These are phyloP conservation scores for Fusarium aywerte DNA, from an alignment of 2,329 filamentous ascomycete genomes.

Conservation along the genomic window DNA sequence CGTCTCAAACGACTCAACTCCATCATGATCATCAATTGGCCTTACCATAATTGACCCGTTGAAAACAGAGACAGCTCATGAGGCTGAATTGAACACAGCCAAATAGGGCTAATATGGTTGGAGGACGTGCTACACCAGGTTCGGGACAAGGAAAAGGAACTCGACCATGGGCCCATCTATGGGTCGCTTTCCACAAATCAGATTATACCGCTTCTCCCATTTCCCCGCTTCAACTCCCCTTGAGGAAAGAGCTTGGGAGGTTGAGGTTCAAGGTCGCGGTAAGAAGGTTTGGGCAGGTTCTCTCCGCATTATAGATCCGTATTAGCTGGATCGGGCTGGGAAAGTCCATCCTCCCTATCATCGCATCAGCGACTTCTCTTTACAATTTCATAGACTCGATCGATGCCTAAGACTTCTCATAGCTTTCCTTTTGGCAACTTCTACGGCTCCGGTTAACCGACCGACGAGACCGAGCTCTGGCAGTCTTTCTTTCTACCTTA, in stretches of 20 bases:
- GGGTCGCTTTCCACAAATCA: constrained; percentile 29
- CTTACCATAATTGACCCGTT: neutral
- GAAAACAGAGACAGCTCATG: constrained; percentile 19
- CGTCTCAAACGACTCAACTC: neutral
- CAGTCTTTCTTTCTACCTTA: constrained; percentile 5
- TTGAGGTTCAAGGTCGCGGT: neutral
- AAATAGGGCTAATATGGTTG: constrained; percentile 10
- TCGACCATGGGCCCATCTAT: constrained; percentile 12
- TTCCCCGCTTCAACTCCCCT: constrained; percentile 31
- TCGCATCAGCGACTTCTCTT: neutral
- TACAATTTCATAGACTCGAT: neutral
- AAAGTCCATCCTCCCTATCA: constrained; percentile 13
- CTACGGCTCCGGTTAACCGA: constrained; percentile 23
- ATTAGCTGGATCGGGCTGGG: constrained; percentile 19
- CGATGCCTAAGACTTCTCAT: neutral
- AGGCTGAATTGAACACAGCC: constrained; percentile 22
- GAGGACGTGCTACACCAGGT: constrained; percentile 18
- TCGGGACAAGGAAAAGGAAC: constrained; percentile 21
- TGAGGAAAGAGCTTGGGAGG: constrained; percentile 26
- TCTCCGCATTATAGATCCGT: constrained; percentile 32
- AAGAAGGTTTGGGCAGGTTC: constrained; percentile 36
- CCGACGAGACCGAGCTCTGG: constrained; percentile 29
- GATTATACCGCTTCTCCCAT: constrained; percentile 21
- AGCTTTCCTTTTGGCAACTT: neutral
- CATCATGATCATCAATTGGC: neutral